phyloP scores from a whole-genome alignment of 495 filamentous ascomycete species.

The Neurospora hispaniola region DNA sequence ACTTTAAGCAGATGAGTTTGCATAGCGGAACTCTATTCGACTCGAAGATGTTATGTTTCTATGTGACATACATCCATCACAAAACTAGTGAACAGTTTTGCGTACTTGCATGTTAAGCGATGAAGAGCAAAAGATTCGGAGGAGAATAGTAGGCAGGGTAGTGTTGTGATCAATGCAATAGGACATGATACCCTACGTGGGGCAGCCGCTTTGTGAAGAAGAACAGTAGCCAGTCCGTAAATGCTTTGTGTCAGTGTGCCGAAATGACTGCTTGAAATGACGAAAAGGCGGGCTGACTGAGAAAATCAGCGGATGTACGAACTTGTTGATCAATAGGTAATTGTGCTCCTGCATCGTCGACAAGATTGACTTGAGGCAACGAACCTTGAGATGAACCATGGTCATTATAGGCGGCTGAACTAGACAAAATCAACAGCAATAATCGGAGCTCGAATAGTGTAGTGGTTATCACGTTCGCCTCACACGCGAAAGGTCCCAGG shows the following conservation, averaged over 20 bases:
- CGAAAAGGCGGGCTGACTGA: no score
- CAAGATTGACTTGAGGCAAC: not conserved
- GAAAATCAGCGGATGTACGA: not conserved
- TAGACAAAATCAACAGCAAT: not conserved
- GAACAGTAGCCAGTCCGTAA: not conserved
- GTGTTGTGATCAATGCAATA: not conserved
- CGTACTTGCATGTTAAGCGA: not conserved
- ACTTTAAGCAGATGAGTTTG: not conserved
- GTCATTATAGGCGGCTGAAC: not conserved
- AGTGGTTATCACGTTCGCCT: slow-evolving; percentile 1
- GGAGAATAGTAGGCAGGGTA: not conserved
- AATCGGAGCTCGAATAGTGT: not conserved
- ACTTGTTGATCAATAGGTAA: no score
- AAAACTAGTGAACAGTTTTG: not conserved
- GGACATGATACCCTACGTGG: not conserved
- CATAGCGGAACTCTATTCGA: not conserved
- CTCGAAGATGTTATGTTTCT: not conserved
- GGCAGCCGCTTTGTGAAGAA: not conserved
- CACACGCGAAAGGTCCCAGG: not conserved
- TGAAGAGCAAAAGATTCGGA: not conserved
- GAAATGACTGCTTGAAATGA: no score
- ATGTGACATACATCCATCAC: not conserved
- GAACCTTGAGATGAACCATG: not conserved
- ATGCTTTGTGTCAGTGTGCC: not conserved
- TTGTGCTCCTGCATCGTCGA: not conserved